Conservation (phyloP, 176 grass and related monocot genomes). For the Phyllostachys edulis region DNA sequence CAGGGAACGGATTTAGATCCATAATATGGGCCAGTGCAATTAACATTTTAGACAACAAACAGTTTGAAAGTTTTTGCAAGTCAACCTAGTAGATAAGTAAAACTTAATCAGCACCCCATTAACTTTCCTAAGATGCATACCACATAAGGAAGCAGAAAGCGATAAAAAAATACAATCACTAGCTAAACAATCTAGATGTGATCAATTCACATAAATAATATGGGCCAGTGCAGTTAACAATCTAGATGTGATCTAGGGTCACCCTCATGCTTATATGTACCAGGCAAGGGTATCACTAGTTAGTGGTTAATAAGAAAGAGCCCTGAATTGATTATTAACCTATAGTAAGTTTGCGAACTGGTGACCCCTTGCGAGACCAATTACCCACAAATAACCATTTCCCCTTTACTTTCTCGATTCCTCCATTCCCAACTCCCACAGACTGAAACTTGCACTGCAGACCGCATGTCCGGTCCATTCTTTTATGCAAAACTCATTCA, state of each 20-base stretch:
- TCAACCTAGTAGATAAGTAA: background rate
- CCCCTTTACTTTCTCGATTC: background rate
- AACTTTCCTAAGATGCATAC: background rate
- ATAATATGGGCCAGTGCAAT: background rate
- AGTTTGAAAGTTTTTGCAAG: background rate
- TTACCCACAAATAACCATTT: background rate
- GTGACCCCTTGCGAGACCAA: background rate
- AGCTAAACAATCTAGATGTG: too few relatives aligned
- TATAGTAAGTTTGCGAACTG: background rate
- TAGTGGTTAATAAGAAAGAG: background rate
- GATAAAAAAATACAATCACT: background rate
- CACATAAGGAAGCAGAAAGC: background rate
- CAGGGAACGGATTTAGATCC: background rate
- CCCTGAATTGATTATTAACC: background rate
- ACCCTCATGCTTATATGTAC: background rate
- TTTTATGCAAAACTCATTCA: background rate
- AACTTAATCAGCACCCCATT: background rate
- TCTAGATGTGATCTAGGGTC: background rate
- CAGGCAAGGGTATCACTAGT: background rate
- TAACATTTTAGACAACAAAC: background rate
- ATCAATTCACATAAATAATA: too few relatives aligned
- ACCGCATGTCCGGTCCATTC: background rate
- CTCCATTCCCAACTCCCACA: background rate
- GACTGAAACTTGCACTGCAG: background rate
- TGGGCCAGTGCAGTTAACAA: too few relatives aligned